phyloP scores from a whole-genome alignment of 192 early-diverging fungal genomes.

The Coemansia sp. region DNA sequence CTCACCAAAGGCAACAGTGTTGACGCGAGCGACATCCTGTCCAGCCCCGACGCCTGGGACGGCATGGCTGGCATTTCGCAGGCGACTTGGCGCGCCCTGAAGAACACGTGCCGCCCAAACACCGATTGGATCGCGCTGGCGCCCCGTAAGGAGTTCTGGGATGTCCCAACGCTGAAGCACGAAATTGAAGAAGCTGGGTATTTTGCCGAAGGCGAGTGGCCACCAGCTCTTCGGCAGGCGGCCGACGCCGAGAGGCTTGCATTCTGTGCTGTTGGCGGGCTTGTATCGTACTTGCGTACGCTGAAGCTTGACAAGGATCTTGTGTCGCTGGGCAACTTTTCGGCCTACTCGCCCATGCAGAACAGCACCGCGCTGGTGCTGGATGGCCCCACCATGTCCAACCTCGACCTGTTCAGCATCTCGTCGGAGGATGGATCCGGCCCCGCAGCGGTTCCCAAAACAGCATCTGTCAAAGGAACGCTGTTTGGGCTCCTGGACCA shows the following conservation, averaged over 20 bases:
- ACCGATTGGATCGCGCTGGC: slow-evolving; percentile 56
- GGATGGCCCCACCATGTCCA: slow-evolving; percentile 91
- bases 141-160: slow-evolving; percentile 58
- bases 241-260: slow-evolving; percentile 40
- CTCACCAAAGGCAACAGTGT: slow-evolving; percentile 15
- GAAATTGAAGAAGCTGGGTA: slow-evolving; percentile 41
- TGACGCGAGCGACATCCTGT: slow-evolving; percentile 3
- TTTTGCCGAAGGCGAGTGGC: slow-evolving; percentile 55
- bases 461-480: slow-evolving; percentile 62
- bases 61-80: slow-evolving; percentile 57
- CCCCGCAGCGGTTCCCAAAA: neutral
- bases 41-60: slow-evolving; percentile 52
- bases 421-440: slow-evolving; percentile 62
- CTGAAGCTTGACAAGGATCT: slow-evolving; percentile 87
- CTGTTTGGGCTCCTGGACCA: slow-evolving; percentile 85
- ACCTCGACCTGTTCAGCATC: slow-evolving; percentile 91
- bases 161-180: slow-evolving; percentile 31
- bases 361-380: slow-evolving; percentile 76
- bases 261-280: slow-evolving; percentile 67
- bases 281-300: slow-evolving; percentile 87
- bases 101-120: slow-evolving; percentile 42
- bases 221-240: slow-evolving; percentile 48
- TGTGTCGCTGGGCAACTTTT: slow-evolving; percentile 83
- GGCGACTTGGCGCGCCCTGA: slow-evolving; percentile 55
- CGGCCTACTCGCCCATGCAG: slow-evolving; percentile 81